Evolutionary conservation across 2,329 filamentous ascomycete genomes (phyloP).

Genomic region (Tolypocladium tundrense): DNA sequence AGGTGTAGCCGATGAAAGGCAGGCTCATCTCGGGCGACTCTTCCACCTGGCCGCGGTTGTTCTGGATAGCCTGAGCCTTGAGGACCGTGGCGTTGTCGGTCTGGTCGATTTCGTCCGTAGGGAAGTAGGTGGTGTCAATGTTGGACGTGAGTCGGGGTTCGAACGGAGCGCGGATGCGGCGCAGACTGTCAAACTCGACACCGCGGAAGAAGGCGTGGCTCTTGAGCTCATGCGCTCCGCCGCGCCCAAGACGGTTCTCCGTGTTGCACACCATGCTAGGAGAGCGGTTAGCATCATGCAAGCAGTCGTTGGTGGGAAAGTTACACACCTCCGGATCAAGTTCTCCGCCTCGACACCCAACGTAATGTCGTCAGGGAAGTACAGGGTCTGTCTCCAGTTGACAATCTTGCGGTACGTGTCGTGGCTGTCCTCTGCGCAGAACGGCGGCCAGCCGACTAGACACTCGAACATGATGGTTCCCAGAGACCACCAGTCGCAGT

Average conservation of each 20-base stretch:
- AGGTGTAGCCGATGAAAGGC: slow-evolving; percentile 60
- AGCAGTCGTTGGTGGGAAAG: background rate
- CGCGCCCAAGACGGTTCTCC: slow-evolving; percentile 79
- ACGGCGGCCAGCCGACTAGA: slow-evolving; percentile 95
- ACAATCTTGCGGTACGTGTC: slow-evolving; percentile 99
- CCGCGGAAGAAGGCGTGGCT: slow-evolving; percentile 92
- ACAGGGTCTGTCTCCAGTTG: slow-evolving; percentile 91
- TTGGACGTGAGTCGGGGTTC: slow-evolving; percentile 89
- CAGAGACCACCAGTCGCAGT: slow-evolving; percentile 98
- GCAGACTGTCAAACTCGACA: slow-evolving; percentile 87
- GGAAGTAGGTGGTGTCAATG: slow-evolving; percentile 97
- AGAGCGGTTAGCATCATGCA: slow-evolving; percentile 1
- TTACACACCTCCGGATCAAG: slow-evolving; percentile 72
- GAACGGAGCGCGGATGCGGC: slow-evolving; percentile 88
- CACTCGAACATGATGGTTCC: slow-evolving; percentile 99
- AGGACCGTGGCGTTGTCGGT: slow-evolving; percentile 84
- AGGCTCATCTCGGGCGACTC: slow-evolving; percentile 90
- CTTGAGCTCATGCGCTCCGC: slow-evolving; percentile 87
- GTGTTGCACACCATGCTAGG: slow-evolving; percentile 83
- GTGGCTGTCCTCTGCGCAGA: slow-evolving; percentile 94
- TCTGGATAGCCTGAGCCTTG: slow-evolving; percentile 69
- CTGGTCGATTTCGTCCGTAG: slow-evolving; percentile 96
- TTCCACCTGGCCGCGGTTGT: slow-evolving; percentile 54
- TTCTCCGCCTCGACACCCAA: slow-evolving; percentile 83
- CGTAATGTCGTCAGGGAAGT: slow-evolving; percentile 92